Evolutionary conservation across 1,139 yeast genomes (phyloP).

Genomic region (Taphrina sp.): DNA sequence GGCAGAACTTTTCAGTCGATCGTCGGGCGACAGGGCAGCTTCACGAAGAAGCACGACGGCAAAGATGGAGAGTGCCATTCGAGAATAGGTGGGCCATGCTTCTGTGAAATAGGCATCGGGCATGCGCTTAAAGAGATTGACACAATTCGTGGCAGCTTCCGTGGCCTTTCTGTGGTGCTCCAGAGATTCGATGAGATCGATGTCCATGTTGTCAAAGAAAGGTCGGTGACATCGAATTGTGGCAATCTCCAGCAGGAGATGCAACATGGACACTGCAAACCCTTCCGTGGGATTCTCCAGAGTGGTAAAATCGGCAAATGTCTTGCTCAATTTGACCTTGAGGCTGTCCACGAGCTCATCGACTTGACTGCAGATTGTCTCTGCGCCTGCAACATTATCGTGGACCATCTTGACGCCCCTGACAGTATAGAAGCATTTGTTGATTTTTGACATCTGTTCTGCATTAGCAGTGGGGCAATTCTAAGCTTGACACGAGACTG

Average conservation of each 20-base stretch:
- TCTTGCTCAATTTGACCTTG: not conserved
- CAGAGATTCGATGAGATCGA: conserved; percentile 15
- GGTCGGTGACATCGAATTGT: conserved; percentile 16
- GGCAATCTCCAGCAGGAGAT: conserved; percentile 9
- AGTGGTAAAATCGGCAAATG: not conserved
- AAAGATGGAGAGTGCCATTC: not conserved
- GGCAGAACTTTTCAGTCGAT: not conserved
- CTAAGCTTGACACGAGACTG: not conserved
- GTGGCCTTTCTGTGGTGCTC: conserved; percentile 20
- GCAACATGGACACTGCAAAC: conserved; percentile 2
- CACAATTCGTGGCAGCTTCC: conserved; percentile 2
- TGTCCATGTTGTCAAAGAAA: not conserved
- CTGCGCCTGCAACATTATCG: not conserved
- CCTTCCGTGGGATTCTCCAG: not conserved
- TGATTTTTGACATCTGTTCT: conserved; percentile 1
- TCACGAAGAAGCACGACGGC: conserved; percentile 6
- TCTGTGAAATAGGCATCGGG: conserved; percentile 19
- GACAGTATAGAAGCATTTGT: conserved; percentile 2
- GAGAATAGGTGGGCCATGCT: conserved; percentile 18
- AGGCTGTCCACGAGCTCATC: not conserved
- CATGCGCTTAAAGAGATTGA: conserved; percentile 4
- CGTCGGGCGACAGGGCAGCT: conserved; percentile 1
- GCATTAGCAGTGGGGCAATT: not conserved
- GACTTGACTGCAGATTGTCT: not conserved
- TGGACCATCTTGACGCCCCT: conserved; percentile 17